Base-by-base conservation (phyloP, 768 basidiomycete species). In the Boletus subparvulus region DNA sequence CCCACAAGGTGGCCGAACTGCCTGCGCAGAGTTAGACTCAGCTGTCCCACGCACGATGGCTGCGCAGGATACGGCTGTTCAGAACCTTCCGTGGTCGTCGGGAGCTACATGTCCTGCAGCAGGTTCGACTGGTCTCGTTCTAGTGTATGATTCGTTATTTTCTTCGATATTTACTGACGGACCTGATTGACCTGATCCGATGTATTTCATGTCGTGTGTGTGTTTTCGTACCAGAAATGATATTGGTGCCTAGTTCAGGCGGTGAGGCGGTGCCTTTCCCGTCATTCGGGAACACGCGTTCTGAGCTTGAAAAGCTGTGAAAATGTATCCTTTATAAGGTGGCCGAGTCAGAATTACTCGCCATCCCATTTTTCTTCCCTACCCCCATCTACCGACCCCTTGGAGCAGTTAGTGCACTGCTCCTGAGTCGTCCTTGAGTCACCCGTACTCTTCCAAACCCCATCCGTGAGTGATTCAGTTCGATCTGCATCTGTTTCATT, bases 281-380 rank as follows among this genome's bases (percentile, higher is more conserved):
- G 57, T 55, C 52, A 28, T 43, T 57, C 60, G 60, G 67, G 49
- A 63, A 65, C 59, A 46, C 50, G 60, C 61, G 71, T 63, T 70
- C 70, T 73, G 72, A 72, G 70, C 56, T 72, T 73, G 72, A 72
- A 72, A 73, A 63, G 70, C 70, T 60, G 64, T 72, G 70, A 65
- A 61, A 60, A 60, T 44, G 26, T 28, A 24, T 33, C 49, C 45
- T 59, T 66, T 73, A 73, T 70, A 72, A 72, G 66, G 58, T 16
- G 45, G 6, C 42, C 67, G 72, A 72, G 70, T 72, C 72, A 72
- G 30, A 52, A 0, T 2, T 14, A 1, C 19, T 32, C 32, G 42
- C 17, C 35, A 47, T 59, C n/a, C 50, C 16, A 24, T 52, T 61
- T 54, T 47, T 54, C 59, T 47, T 36, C 21, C 54, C 6, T 24